Evolutionary conservation across 2,329 filamentous ascomycete species (phyloP).

Genomic region (Xylaria sp.): DNA sequence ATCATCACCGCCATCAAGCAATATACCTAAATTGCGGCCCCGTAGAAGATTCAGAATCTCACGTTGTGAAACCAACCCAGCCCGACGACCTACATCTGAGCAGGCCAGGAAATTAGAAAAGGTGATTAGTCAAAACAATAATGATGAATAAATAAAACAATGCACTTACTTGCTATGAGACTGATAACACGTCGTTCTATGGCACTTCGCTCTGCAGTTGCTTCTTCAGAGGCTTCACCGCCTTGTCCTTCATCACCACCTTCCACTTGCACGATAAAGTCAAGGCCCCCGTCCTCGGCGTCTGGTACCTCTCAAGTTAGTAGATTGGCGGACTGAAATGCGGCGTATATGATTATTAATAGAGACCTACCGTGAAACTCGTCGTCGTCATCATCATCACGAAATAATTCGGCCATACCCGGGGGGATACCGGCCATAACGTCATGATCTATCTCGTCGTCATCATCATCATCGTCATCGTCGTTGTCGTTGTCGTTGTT

Average conservation of each 20-base stretch:
- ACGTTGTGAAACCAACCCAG: slow-evolving; percentile 48
- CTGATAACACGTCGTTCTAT: slow-evolving; percentile 42
- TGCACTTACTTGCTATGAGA: slow-evolving; percentile 49
- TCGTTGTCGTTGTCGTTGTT: slow-evolving; percentile 43
- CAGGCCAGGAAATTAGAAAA: slow-evolving; percentile 45
- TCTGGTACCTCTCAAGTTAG: slow-evolving; percentile 42
- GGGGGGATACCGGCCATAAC: too few species aligned
- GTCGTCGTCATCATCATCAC: slow-evolving; percentile 42
- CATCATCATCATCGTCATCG: slow-evolving; percentile 44
- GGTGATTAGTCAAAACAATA: too few species aligned
- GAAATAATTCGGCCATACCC: too few species aligned
- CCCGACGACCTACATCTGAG: slow-evolving; percentile 41
- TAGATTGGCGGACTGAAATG: not conserved
- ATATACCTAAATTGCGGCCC: slow-evolving; percentile 53
- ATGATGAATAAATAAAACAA: slow-evolving; percentile 16
- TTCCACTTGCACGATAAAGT: slow-evolving; percentile 49
- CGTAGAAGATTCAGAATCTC: slow-evolving; percentile 57
- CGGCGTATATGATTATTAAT: not conserved
- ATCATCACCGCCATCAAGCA: slow-evolving; percentile 51
- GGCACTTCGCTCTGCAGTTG: slow-evolving; percentile 36
- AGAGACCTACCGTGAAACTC: slow-evolving; percentile 48
- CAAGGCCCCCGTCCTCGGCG: slow-evolving; percentile 47
- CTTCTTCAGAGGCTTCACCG: slow-evolving; percentile 38
- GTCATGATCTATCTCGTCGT: slow-evolving; percentile 43
- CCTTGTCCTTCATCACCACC: slow-evolving; percentile 48